These are phyloP conservation scores for Hawksworthiomyces lignivorus DNA, from an alignment of 2,329 filamentous ascomycete genomes.

Conservation along the genomic window DNA sequence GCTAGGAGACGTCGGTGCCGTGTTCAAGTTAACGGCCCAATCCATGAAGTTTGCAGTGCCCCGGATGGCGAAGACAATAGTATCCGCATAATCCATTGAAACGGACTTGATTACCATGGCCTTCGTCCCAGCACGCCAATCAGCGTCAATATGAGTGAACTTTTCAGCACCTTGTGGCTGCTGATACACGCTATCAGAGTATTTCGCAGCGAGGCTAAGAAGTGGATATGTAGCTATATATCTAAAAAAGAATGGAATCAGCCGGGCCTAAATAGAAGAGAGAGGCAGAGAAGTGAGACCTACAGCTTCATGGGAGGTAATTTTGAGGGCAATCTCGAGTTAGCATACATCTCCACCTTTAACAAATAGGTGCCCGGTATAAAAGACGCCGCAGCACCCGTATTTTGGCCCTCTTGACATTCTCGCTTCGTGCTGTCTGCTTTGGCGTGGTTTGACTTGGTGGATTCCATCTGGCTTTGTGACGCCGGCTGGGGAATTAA, in stretches of 20 bases:
- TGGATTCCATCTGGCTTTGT: neutral
- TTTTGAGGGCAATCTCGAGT: slow-evolving; percentile 62
- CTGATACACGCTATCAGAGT: slow-evolving; percentile 67
- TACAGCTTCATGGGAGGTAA: slow-evolving; percentile 62
- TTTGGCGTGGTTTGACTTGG: too few species aligned
- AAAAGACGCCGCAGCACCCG: slow-evolving; percentile 25
- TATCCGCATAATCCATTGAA: slow-evolving; percentile 67
- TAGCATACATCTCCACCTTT: slow-evolving; percentile 72
- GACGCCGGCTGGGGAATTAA: neutral
- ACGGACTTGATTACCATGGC: slow-evolving; percentile 80
- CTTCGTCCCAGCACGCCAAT: slow-evolving; percentile 69
- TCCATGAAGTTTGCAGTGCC: slow-evolving; percentile 76
- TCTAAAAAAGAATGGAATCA: slow-evolving; percentile 26
- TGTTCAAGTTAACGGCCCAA: slow-evolving; percentile 77
- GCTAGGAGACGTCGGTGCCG: slow-evolving; percentile 54
- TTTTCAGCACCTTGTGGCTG: slow-evolving; percentile 54
- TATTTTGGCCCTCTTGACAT: slow-evolving; percentile 27
- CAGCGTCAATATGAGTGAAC: slow-evolving; percentile 61
- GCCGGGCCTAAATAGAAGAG: neutral
- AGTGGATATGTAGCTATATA: slow-evolving; percentile 71
- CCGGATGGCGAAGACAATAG: slow-evolving; percentile 76
- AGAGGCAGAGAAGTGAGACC: slow-evolving; percentile 18
- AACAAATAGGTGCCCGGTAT: slow-evolving; percentile 55
- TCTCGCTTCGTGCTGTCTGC: neutral
- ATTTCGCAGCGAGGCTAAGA: slow-evolving; percentile 69